A percentile compares a stretch with the other conserved stretches of the same genome.
Conservation (phyloP, 2,329 filamentous ascomycete genomes). For the Fusarium miscanthi region DNA sequence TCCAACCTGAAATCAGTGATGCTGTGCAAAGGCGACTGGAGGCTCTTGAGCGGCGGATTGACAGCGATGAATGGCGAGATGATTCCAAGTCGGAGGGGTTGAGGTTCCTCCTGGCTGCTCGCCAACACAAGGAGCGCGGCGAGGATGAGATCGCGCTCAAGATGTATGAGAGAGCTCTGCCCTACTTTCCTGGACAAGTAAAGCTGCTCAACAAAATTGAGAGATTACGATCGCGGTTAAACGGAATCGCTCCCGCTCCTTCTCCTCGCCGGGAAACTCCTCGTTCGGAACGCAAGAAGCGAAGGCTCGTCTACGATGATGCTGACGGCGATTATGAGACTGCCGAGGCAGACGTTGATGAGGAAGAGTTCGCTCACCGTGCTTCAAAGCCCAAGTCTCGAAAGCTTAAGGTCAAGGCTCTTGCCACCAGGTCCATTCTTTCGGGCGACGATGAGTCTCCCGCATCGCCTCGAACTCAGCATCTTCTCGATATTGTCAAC, state of each 20-base stretch:
- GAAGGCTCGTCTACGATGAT: slow-evolving; percentile 44
- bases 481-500: slow-evolving; percentile 77
- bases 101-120: slow-evolving; percentile 87
- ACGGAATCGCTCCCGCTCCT: slow-evolving; percentile 34
- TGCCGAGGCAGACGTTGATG: slow-evolving; percentile 56
- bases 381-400: slow-evolving; percentile 46
- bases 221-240: slow-evolving; percentile 66
- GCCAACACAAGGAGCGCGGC: slow-evolving; percentile 86
- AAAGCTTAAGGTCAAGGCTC: slow-evolving; percentile 48
- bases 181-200: slow-evolving; percentile 86
- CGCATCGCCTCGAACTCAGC: slow-evolving; percentile 66
- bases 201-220: slow-evolving; percentile 80
- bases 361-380: slow-evolving; percentile 47
- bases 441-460: slow-evolving; percentile 56
- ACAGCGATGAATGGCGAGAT: slow-evolving; percentile 69
- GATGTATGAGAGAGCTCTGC: slow-evolving; percentile 87
- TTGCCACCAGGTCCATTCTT: slow-evolving; percentile 39
- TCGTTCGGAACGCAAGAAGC: slow-evolving; percentile 47
- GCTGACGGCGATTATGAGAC: slow-evolving; percentile 56
- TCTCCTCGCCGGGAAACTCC: slow-evolving; percentile 39
- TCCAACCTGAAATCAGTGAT: slow-evolving; percentile 70
- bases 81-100: slow-evolving; percentile 84
- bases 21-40: slow-evolving; percentile 85
- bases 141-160: slow-evolving; percentile 81
- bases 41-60: slow-evolving; percentile 86